Evolutionary conservation across 129 eudicot species (phyloP).

Genomic region (Chrysanthemum makinoi): DNA sequence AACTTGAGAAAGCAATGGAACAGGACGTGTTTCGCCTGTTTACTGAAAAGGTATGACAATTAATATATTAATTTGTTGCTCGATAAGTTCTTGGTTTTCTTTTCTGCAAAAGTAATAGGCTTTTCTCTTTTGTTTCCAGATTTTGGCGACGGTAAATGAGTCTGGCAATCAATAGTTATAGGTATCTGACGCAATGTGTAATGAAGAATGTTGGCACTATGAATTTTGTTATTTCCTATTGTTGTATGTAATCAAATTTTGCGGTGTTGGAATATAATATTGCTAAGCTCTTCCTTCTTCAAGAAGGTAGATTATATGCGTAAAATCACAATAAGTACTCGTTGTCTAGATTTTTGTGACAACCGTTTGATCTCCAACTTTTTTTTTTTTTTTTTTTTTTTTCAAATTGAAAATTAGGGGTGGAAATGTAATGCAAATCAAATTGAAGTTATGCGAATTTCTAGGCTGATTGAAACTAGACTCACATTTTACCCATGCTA

Average conservation of each 20-base stretch:
- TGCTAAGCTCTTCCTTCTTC: too few relatives aligned
- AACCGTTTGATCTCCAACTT: background rate
- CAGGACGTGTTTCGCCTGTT: conserved; percentile 55
- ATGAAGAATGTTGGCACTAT: background rate
- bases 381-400: background rate
- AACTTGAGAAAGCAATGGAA: conserved; percentile 77
- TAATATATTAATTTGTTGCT: background rate
- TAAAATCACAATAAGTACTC: too few relatives aligned
- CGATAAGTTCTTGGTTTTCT: background rate
- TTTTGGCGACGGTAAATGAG: conserved; percentile 32
- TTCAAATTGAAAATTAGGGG: background rate
- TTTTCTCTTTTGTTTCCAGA: conserved; percentile 31
- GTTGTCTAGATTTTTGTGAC: too few relatives aligned
- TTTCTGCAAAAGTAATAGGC: background rate
- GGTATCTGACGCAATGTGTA: conserved; percentile 3
- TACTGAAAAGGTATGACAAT: conserved; percentile 58
- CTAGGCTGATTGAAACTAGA: background rate
- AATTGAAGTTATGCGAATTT: background rate
- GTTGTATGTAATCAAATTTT: conserved; percentile 15
- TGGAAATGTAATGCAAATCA: background rate
- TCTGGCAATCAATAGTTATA: conserved; percentile 6
- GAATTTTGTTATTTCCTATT: background rate
- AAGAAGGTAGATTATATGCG: too few relatives aligned
- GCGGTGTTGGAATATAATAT: too few relatives aligned
- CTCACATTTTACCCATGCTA: background rate